phyloP scores from a whole-genome alignment of 805 yeast genomes.

The Metschnikowia cubensis region DNA sequence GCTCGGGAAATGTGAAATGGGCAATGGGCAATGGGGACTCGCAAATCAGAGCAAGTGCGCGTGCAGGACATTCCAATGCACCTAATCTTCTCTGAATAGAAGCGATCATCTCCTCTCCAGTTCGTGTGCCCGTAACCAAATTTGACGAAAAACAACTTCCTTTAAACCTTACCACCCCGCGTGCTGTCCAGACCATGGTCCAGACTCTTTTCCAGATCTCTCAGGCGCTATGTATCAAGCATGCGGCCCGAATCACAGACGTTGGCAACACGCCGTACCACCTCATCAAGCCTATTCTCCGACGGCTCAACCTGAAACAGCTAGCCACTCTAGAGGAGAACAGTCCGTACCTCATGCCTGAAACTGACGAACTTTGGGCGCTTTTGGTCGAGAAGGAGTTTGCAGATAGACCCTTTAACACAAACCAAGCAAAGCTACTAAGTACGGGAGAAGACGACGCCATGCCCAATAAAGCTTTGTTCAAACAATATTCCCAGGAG shows the following conservation, averaged over 20 bases:
- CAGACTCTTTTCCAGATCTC: constrained; percentile 14
- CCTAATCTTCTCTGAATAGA: neutral
- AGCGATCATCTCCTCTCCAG: neutral
- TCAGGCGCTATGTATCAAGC: constrained; percentile 13
- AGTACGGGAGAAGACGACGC: constrained; percentile 1
- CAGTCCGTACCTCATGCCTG: constrained; percentile 40
- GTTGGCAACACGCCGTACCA: constrained; percentile 37
- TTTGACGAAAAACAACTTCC: neutral
- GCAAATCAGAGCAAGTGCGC: neutral
- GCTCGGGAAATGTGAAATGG: too few species aligned
- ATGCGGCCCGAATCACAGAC: constrained; percentile 16
- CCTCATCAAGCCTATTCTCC: constrained; percentile 44
- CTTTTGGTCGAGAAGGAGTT: constrained; percentile 45
- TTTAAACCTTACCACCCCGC: neutral
- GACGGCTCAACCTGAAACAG: constrained; percentile 40
- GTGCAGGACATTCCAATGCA: constrained; percentile 1
- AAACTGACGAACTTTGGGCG: constrained; percentile 46
- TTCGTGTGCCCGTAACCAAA: too few species aligned
- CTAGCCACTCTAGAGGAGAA: constrained; percentile 36
- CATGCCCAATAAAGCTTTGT: constrained; percentile 38
- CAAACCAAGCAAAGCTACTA: constrained; percentile 5
- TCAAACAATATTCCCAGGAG: constrained; percentile 36
- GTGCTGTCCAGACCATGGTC: constrained; percentile 1
- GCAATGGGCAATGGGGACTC: neutral
- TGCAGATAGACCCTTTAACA: constrained; percentile 37